Conservation (phyloP, 495 filamentous ascomycete species). For the Cercophora samala region DNA sequence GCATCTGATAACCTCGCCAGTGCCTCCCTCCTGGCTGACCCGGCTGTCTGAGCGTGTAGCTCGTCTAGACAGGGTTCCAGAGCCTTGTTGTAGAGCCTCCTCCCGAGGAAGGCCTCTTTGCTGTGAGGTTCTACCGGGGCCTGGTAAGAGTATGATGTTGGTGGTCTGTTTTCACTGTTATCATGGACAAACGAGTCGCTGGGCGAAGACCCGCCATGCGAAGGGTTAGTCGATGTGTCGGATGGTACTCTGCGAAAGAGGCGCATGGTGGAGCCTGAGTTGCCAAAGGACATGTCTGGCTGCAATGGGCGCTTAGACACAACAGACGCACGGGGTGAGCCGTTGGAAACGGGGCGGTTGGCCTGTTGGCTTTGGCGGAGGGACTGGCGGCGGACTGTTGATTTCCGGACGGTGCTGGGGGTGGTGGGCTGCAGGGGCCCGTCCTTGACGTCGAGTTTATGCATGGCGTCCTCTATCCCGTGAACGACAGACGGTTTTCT, state of each 20-base stretch:
- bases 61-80: conserved; percentile 80
- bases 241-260: conserved; percentile 84
- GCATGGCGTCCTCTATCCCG: conserved; percentile 54
- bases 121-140: conserved; percentile 52
- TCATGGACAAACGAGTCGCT: conserved; percentile 32
- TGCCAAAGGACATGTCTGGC: conserved; percentile 85
- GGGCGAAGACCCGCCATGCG: conserved; percentile 34
- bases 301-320: conserved; percentile 72
- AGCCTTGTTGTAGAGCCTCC: conserved; percentile 72
- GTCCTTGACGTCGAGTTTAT: conserved; percentile 58
- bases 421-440: conserved; percentile 51
- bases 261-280: conserved; percentile 81
- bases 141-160: conserved; percentile 21
- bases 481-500: conserved; percentile 52
- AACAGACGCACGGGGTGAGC: conserved; percentile 47
- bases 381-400: conserved; percentile 52
- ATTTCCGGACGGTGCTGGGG: conserved; percentile 49
- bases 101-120: conserved; percentile 77
- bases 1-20: conserved; percentile 77
- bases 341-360: conserved; percentile 36
- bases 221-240: conserved; percentile 53
- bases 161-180: conserved; percentile 40
- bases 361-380: conserved; percentile 25
- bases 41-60: conserved; percentile 72
- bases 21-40: conserved; percentile 72